A percentile compares a stretch with the other conserved stretches of the same genome.
These are phyloP conservation scores for Macroventuria anomochaeta DNA, from an alignment of 2,329 filamentous ascomycete species.

Conservation along the genomic window DNA sequence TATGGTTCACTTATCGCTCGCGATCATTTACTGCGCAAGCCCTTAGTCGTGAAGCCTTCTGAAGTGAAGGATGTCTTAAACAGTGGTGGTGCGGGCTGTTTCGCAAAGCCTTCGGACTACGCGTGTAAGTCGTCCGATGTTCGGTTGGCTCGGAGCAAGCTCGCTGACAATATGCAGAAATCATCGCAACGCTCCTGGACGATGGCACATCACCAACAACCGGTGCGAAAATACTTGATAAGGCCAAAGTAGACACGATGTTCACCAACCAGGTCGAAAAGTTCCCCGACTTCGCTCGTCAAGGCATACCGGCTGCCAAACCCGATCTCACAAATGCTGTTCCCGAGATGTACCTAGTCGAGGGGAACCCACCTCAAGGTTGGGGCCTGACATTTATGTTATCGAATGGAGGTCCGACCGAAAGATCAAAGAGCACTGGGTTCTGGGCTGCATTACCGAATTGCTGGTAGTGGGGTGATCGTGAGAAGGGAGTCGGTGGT, in stretches of 20 bases:
- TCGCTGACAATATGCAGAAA: conserved; percentile 49
- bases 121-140: conserved; percentile 52
- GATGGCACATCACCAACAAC: conserved; percentile 66
- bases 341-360: conserved; percentile 57
- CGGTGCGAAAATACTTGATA: conserved; percentile 59
- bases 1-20: conserved; percentile 49
- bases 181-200: conserved; percentile 68
- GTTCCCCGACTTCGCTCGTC: conserved; percentile 59
- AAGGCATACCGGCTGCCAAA: conserved; percentile 56
- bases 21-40: conserved; percentile 60
- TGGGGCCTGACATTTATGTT: conserved; percentile 69
- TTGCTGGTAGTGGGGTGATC: conserved; percentile 67
- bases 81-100: conserved; percentile 67
- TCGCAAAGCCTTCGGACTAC: conserved; percentile 65
- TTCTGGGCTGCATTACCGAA: conserved; percentile 68
- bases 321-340: conserved; percentile 58
- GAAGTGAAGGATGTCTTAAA: conserved; percentile 58
- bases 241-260: conserved; percentile 67
- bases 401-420: conserved; percentile 39
- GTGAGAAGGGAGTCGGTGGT: conserved; percentile 62
- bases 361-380: conserved; percentile 61
- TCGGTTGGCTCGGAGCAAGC: neutral
- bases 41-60: conserved; percentile 53
- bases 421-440: conserved; percentile 50
- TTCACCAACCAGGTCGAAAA: conserved; percentile 66